Conservation (phyloP, 2,329 filamentous ascomycete genomes). For the Colletotrichum sp. region DNA sequence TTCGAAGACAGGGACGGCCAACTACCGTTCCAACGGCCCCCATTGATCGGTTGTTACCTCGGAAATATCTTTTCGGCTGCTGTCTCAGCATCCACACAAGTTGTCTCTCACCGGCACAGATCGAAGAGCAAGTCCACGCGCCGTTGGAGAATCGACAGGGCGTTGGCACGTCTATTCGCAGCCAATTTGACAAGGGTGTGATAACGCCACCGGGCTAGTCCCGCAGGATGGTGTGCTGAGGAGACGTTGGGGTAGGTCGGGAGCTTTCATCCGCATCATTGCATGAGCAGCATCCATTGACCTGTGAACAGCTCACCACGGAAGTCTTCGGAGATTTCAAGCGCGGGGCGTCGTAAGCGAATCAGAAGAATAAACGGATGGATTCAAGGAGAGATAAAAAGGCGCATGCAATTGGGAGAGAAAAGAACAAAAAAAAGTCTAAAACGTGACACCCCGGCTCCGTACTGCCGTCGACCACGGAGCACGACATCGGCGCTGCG, state of each 20-base stretch:
- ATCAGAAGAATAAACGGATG: neutral
- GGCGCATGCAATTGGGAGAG: neutral
- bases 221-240: neutral
- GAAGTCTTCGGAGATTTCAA: neutral
- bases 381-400: neutral
- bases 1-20: neutral
- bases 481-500: slow-evolving; percentile 5
- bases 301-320: neutral
- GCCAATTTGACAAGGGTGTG: neutral
- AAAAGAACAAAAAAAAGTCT: neutral
- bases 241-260: neutral
- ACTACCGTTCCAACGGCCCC: neutral
- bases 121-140: neutral
- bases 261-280: neutral
- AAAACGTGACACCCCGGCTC: neutral
- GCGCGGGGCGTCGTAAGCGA: neutral
- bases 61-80: neutral
- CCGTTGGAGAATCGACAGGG: neutral
- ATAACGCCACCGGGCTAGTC: neutral
- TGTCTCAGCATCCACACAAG: neutral
- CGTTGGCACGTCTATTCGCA: neutral
- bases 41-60: neutral
- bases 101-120: neutral
- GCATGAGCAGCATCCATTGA: neutral
- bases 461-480: neutral